Conservation (phyloP, 306 rosid genomes). For the Crataegus laevigata region DNA sequence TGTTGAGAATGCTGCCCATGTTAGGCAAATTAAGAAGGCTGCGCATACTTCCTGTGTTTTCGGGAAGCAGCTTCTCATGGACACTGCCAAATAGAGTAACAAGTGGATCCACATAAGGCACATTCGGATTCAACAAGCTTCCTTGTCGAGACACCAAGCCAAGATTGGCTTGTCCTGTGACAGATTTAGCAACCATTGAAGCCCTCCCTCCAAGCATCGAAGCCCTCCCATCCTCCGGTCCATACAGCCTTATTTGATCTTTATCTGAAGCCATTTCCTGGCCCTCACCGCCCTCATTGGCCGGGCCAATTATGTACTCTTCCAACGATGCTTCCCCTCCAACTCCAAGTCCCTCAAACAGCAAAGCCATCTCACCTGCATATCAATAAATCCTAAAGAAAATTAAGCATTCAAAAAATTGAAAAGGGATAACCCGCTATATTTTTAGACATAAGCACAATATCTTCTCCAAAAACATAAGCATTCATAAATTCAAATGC, state of each 20-base stretch:
- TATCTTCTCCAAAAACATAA: background rate
- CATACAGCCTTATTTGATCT: constrained; percentile 32
- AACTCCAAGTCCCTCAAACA: constrained; percentile 34
- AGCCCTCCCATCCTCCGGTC: constrained; percentile 28
- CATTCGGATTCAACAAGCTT: constrained; percentile 19
- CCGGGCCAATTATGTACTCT: constrained; percentile 38
- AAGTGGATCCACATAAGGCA: constrained; percentile 29
- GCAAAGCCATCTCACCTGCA: constrained; percentile 36
- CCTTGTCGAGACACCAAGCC: constrained; percentile 29
- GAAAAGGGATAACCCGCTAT: background rate
- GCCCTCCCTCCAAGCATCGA: constrained; percentile 22
- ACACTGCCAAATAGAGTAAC: constrained; percentile 37
- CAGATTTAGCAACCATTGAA: constrained; percentile 25
- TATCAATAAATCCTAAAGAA: background rate
- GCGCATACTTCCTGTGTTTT: constrained; percentile 20
- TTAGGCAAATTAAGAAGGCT: constrained; percentile 24
- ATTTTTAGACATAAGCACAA: background rate
- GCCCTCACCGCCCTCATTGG: constrained; percentile 2
- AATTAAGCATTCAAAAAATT: background rate
- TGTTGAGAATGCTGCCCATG: constrained; percentile 26
- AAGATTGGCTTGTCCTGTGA: constrained; percentile 19
- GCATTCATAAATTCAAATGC: background rate
- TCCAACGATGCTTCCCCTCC: constrained; percentile 31
- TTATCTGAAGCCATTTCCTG: constrained; percentile 8
- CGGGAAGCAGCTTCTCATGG: constrained; percentile 32